These are phyloP conservation scores for Suillus variegatus DNA, from an alignment of 768 basidiomycete species.

Conservation along the genomic window DNA sequence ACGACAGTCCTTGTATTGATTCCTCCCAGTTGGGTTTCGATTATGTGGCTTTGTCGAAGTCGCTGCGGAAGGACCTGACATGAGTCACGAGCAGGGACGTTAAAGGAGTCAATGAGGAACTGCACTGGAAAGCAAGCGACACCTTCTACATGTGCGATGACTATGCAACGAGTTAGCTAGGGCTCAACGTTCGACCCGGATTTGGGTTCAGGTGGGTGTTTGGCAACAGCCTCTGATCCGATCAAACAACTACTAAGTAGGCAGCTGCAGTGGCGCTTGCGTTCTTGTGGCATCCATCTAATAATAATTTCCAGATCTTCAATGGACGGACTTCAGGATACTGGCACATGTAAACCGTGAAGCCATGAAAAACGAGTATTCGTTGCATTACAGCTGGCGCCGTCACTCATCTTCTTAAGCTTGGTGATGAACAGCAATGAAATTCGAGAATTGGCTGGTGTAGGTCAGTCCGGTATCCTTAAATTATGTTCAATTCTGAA, in stretches of 20 bases:
- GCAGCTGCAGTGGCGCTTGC: too few species aligned
- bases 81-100: background rate
- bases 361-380: background rate
- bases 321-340: too few species aligned
- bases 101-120: background rate
- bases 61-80: conserved; percentile 7
- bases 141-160: conserved; percentile 2
- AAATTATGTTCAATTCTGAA: background rate
- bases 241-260: background rate
- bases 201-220: background rate
- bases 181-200: background rate
- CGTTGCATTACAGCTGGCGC: background rate
- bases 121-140: background rate
- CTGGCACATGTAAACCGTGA: background rate
- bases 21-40: conserved; percentile 28
- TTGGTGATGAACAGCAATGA: background rate
- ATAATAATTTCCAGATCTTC: too few species aligned
- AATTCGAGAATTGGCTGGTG: background rate
- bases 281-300: background rate
- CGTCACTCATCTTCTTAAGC: background rate
- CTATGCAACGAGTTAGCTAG: background rate
- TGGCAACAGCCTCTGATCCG: conserved; percentile 3
- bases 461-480: background rate
- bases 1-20: conserved; percentile 34
- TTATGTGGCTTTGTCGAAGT: conserved; percentile 8